Percentiles rank a stretch among this genome's conserved stretches.
Conservation (phyloP, 805 yeast species). For the Trichomonascus vanleenenianus region DNA sequence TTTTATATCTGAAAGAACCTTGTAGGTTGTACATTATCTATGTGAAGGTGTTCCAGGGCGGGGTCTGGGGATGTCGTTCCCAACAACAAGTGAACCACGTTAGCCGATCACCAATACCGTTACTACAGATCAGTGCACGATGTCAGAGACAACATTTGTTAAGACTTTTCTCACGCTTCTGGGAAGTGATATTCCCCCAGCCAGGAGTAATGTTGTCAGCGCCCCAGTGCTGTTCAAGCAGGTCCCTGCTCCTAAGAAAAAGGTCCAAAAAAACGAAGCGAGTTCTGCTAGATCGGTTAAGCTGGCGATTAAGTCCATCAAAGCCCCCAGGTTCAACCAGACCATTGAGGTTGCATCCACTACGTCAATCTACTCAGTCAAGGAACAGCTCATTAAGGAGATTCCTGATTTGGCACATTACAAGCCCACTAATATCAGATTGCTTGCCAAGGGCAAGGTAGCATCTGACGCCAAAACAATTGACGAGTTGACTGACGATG, state of each 20-base stretch:
- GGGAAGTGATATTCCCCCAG: too few relatives aligned
- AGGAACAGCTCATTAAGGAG: conserved; percentile 23
- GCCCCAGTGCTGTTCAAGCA: too few relatives aligned
- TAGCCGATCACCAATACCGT: too few relatives aligned
- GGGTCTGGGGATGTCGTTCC: too few relatives aligned
- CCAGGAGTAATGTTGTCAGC: too few relatives aligned
- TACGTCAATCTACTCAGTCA: conserved; percentile 19
- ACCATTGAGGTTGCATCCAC: conserved; percentile 23
- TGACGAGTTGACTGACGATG: conserved; percentile 22
- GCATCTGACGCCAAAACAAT: conserved; percentile 43
- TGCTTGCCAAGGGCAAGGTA: conserved; percentile 56
- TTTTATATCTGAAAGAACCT: too few relatives aligned
- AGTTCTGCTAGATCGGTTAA: conserved; percentile 5
- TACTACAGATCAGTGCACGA: too few relatives aligned
- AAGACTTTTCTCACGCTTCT: too few relatives aligned
- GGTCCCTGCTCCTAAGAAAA: conserved; percentile 8
- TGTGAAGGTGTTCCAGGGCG: too few relatives aligned
- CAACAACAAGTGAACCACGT: too few relatives aligned
- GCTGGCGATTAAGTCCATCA: conserved; percentile 53
- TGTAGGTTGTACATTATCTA: too few relatives aligned
- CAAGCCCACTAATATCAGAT: conserved; percentile 32
- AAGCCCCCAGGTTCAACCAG: conserved; percentile 56
- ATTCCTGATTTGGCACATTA: background rate
- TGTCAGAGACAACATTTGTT: too few relatives aligned
- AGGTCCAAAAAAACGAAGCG: conserved; percentile 1